Evolutionary conservation across 2,329 filamentous ascomycete species (phyloP), one percentile per base, ranked within the genome.

Genomic region (Pestalotiopsis sp.): DNA sequence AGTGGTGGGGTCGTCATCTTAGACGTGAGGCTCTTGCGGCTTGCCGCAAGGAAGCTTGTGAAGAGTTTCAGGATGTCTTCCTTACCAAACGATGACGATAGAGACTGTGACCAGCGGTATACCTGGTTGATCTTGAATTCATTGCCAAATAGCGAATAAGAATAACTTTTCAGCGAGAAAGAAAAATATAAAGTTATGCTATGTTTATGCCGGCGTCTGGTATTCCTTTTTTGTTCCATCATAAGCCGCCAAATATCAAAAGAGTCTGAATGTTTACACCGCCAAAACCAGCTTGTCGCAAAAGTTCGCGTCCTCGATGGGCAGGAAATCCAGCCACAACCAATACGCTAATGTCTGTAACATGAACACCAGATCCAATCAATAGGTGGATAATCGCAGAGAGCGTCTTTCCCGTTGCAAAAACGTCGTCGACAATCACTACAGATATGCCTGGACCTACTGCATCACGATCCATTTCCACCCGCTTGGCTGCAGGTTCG

Each of bases 371-470:
- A 69, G 79, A 81, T 72, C 85, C 63, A 1, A 55, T 13, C 31
- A 90, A 74, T 1, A 91, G 77, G 71, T 81, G 71, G 41, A 91
- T 72, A 45, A 88, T 80, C 6, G 85, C 86, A 74, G 79, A 84
- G 49, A 90, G 82, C 2, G 88, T 90, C 71, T 81, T 71, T 1
- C 87, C 88, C 0, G 85, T 86, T 5, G 88, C 81, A 67, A 91
- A 82, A 36, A 89, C 87, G 76, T 91, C 88, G 69, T 91, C 88
- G 4, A 91, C 81, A 0, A 90, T 81, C n/a, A 90, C 79, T 12
- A 90, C 83, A 3, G 79, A 79, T 3, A 75, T 77, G 1, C 77
- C 81, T 45, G 31, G 73, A 0, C 78, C 72, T 20, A 90, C 39
- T 49, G 77, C 76, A 78, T 83, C 78, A 20, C 72, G 73, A 17